These are phyloP conservation scores for Hypoxylon sp. DNA, from an alignment of 2,329 filamentous ascomycete genomes.

Conservation along the genomic window DNA sequence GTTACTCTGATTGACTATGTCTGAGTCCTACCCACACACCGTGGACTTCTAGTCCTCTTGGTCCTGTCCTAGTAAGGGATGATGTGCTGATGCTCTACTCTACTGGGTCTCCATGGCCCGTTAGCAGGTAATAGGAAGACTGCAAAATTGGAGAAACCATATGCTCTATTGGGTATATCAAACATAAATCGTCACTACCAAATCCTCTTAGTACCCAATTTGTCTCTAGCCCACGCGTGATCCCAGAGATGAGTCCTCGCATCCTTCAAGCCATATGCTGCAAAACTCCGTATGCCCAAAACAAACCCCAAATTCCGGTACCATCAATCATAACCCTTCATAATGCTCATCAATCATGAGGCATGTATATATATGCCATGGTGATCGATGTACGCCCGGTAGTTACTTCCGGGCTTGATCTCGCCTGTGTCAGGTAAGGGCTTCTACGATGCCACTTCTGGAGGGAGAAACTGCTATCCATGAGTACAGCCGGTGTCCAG, in stretches of 20 bases:
- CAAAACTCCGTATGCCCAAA: not conserved
- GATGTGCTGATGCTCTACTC: not conserved
- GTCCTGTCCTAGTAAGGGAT: not conserved
- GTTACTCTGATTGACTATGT: not conserved
- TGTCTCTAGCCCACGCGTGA: not conserved
- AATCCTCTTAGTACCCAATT: not conserved
- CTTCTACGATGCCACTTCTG: not conserved
- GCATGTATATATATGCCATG: not conserved
- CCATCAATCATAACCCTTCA: not conserved
- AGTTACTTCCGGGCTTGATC: not conserved
- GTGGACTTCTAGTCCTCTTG: not conserved
- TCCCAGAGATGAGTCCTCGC: not conserved
- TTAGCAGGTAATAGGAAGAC: not conserved
- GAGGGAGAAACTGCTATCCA: not conserved
- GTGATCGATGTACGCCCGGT: not conserved
- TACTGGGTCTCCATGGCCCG: not conserved
- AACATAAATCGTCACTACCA: constrained; percentile 11
- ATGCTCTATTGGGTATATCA: constrained; percentile 22
- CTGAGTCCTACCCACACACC: not conserved
- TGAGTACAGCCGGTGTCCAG: not conserved
- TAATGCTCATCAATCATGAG: not conserved
- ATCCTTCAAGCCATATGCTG: not conserved
- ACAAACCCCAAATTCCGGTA: not conserved
- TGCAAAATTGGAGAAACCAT: not conserved
- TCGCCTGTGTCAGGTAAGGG: not conserved